Base-by-base conservation (phyloP, 192 early-diverging fungal species). In the Linnemannia schmuckeri region DNA sequence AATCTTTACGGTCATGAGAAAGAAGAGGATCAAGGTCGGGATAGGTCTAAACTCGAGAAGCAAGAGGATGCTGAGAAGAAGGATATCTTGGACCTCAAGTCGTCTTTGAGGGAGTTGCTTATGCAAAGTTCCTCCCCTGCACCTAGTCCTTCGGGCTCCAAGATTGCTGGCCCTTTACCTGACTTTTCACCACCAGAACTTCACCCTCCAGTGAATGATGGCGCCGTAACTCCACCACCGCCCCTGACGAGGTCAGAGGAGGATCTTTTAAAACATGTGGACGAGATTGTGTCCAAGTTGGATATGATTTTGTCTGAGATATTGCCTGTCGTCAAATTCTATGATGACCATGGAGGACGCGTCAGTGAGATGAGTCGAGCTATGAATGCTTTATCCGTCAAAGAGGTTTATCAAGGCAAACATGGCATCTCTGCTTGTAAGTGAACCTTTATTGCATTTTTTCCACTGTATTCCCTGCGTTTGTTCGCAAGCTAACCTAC, bases 301-400 rank as follows among this genome's bases (percentile, higher is more conserved):
- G 75, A 81, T 52, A 41, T 74, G 70, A 35, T 86, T 4, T 63
- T 75, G 18, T 61, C 78, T 4, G 55, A 77, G 46, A 44, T 68
- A 13, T 46, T 86, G 33, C 84, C 84, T 12, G 75, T 77, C 1
- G 79, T 77, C 75, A 86, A 86, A 33, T 86, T 55, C 37, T 86
- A 86, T 46, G 75, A 86, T 42, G 84, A 77, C 40, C 41, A 75
- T 55, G 79, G 78, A 33, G 73, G 74, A 15, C 73, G 78, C 22
- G 52, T 73, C 8, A 49, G 74, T 15, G 83, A 85, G 41, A 55
- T 85, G 54, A 49, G 42, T 27, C 75, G 61, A 37, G 42, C 40
- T 18, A n/a, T 68, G 17, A 52, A 27, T 47, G 46, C 38, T 4
- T 42, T 41, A 5, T n/a, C 27, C 7, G 68, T 76, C 57, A 70